phyloP scores from a whole-genome alignment of 1,139 yeast genomes.

The Blastobotrys proliferans region DNA sequence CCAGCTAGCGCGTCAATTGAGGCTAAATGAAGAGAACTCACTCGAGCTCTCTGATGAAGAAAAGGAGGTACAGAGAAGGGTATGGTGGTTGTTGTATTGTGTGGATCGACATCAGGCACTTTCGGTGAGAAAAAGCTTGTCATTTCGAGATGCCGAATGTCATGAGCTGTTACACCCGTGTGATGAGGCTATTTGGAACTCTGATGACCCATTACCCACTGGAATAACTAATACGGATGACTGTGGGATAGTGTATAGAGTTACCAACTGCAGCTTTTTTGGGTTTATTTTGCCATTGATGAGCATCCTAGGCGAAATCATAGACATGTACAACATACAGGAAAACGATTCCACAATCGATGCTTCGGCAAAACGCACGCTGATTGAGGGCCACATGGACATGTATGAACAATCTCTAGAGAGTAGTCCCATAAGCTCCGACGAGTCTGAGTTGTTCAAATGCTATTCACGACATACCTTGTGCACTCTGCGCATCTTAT shows the following conservation, averaged over 20 bases:
- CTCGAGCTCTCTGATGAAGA: background rate
- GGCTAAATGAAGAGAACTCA: background rate
- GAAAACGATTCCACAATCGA: background rate
- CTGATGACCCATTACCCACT: background rate
- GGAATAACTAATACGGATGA: background rate
- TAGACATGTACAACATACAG: background rate
- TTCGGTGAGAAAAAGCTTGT: slow-evolving; percentile 1
- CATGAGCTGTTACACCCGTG: slow-evolving; percentile 1
- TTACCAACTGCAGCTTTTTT: slow-evolving; percentile 2
- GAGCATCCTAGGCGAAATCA: slow-evolving; percentile 1
- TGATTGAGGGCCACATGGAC: slow-evolving; percentile 1
- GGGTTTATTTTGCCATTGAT: background rate
- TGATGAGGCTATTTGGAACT: background rate
- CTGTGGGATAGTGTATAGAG: background rate
- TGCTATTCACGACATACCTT: slow-evolving; percentile 2
- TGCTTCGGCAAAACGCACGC: background rate
- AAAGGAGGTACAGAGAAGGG: background rate
- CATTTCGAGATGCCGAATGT: slow-evolving; percentile 1
- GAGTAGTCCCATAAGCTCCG: background rate
- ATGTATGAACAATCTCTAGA: background rate
- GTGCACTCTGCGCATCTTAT: slow-evolving; percentile 1
- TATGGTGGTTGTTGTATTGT: slow-evolving; percentile 2
- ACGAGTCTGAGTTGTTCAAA: background rate
- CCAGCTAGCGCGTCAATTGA: background rate
- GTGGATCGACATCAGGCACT: slow-evolving; percentile 5